phyloP scores from a whole-genome alignment of 305 asterid species.

The Ruellia speciosa region DNA sequence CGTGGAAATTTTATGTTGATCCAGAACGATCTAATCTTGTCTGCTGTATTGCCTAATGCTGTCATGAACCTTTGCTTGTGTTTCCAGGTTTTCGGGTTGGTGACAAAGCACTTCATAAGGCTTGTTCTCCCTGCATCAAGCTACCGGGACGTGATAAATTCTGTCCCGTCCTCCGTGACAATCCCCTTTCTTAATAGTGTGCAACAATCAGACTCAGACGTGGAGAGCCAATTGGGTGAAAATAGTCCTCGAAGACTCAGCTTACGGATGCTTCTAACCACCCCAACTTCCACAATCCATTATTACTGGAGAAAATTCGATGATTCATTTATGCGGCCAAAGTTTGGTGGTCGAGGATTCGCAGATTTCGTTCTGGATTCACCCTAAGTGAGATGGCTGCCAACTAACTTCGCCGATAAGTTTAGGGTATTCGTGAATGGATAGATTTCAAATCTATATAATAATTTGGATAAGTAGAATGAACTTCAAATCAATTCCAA shows the following conservation, averaged over 20 bases:
- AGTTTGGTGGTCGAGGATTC: constrained; percentile 37
- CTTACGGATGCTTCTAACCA: constrained; percentile 34
- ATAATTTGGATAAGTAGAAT: too few species aligned
- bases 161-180: constrained; percentile 24
- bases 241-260: constrained; percentile 22
- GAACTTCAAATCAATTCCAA: too few species aligned
- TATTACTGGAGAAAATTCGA: constrained; percentile 60
- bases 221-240: constrained; percentile 1
- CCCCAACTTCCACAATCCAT: constrained; percentile 44
- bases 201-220: constrained; percentile 16
- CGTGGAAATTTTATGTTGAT: not conserved
- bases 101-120: constrained; percentile 57
- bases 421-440: too few species aligned
- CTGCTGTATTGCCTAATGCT: too few species aligned
- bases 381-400: too few species aligned
- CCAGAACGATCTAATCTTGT: too few species aligned
- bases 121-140: constrained; percentile 33
- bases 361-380: not conserved
- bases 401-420: too few species aligned
- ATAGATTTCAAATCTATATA: too few species aligned
- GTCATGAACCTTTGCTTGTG: too few species aligned
- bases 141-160: too few species aligned
- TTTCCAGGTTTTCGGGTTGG: constrained; percentile 47
- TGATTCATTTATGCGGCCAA: constrained; percentile 47
- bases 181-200: constrained; percentile 32